Base-by-base conservation (phyloP, 495 filamentous ascomycete species). In the Aspergillus diversus region DNA sequence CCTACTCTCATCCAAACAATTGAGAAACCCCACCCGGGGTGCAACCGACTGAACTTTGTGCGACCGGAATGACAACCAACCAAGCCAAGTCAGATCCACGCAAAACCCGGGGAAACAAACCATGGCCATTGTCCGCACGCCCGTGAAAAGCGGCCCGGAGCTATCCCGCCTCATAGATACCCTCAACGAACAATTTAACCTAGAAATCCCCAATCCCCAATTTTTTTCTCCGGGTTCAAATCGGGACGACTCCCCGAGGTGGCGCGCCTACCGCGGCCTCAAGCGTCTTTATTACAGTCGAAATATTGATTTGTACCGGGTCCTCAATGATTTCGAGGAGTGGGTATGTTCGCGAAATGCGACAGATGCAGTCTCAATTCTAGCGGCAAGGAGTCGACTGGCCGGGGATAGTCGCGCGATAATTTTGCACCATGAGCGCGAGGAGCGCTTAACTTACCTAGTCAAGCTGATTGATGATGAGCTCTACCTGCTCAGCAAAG, bases 381-480 rank as follows among this genome's bases (percentile, higher is more conserved):
- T 32, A 33, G 47, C 43, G 33, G 33, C 46, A 16, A 35, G 31
- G 17, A 33, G 57, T 17, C 27, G 32, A 17, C 3, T 52, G 17
- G 37, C 27, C 12, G 16, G 16, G 11, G 54, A 43, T 32, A 58
- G 52, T 32, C 51, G 57, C 50, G 42, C 15, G 39, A 57, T 35
- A 27, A 60, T 65, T 52, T 31, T 57, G 17, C 37, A 56, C 16
- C 4, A 50, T 9, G 68, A 71, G 39, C 63, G 54, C 37, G 65
- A 72, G 34, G 60, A 62, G 53, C 64, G 71, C 5, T 49, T 74
- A 46, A 31, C 33, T 5, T 74, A 78, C 43, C 21, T 78, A 13
- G 31, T 64, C 4, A 58, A 55, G n/a, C 37, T 78, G 52, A 59
- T 76, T 16, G 61, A 67, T 7, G 72, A 75, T 55, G 71, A 76